Evolutionary conservation across 148 eudicot genomes (phyloP), one percentile per base, ranked within the genome.

Genomic region (Hydrangea macrophylla): DNA sequence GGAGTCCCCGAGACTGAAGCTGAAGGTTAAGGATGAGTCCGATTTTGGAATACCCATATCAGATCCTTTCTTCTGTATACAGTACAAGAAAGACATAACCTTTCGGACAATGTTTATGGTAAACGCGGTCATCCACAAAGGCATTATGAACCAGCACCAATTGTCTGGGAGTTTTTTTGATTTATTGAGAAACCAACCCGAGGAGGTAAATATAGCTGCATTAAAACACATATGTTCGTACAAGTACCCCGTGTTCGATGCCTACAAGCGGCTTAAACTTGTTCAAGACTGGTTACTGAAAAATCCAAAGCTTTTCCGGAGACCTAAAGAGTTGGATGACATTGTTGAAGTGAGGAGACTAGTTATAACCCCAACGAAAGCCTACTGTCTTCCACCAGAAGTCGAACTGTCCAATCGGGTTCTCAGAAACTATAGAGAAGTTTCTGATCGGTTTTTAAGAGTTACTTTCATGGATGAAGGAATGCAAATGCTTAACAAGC

Each of bases 351-450:
- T 88, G 42, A 76, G 94, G 70, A 76, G 90, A 45, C 20, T 88
- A 57, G 71, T 88, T 32, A 86, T 88, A 58, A 88, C 94, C 15
- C 94, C 94, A 13, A 67, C 90, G 0, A 88, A 71, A 79, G 94
- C 88, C 1, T 86, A 86, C 42, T 86, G 90, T 65, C 82, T 86
- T 75, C 90, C 88, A 17, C 95, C 89, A 9, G 87, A 80, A 57
- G 76, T 79, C 0, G 91, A 86, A 55, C 76, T 89, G 12, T 84
- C 91, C 0, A 86, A 89, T 51, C 68, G 94, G 31, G 90, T 88
- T 31, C 74, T 88, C 25, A 76, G 94, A 75, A 69, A 88, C 23
- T 88, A 86, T 42, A 75, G 31, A 23, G 58, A 65, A 50, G n/a
- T n/a, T n/a, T n/a, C n/a, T n/a, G n/a, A n/a, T n/a, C n/a, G n/a